phyloP scores from a whole-genome alignment of 768 basidiomycete genomes.

The Panellus pusillus region DNA sequence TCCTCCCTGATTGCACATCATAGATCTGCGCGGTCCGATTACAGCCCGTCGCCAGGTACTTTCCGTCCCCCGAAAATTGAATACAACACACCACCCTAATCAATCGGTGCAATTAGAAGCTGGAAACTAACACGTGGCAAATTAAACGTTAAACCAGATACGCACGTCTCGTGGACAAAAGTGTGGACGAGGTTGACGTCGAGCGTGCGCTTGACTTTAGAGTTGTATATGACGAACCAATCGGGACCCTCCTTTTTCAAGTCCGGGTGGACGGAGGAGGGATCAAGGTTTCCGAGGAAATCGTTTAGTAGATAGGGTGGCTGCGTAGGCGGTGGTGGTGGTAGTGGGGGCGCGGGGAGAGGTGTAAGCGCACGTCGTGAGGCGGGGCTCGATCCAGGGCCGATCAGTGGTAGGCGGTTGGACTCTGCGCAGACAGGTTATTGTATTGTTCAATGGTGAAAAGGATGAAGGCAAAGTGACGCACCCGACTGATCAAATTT shows the following conservation, averaged over 20 bases:
- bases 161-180: slow-evolving; percentile 86
- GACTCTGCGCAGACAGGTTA: slow-evolving; percentile 1
- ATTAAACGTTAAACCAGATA: slow-evolving; percentile 6
- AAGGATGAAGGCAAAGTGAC: background rate
- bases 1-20: slow-evolving; percentile 82
- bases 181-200: slow-evolving; percentile 84
- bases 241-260: slow-evolving; percentile 75
- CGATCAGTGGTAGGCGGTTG: slow-evolving; percentile 21
- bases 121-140: background rate
- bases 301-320: slow-evolving; percentile 15
- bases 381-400: slow-evolving; percentile 20
- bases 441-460: no score
- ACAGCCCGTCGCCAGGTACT: slow-evolving; percentile 91
- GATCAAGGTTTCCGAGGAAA: slow-evolving; percentile 38
- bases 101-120: no score
- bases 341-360: background rate
- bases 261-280: slow-evolving; percentile 46
- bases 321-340: slow-evolving; percentile 12
- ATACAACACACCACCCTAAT: slow-evolving; percentile 78
- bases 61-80: slow-evolving; percentile 91
- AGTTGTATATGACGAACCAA: slow-evolving; percentile 90
- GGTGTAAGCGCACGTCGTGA: slow-evolving; percentile 13
- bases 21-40: slow-evolving; percentile 96
- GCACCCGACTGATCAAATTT: slow-evolving; percentile 14
- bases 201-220: slow-evolving; percentile 72